Evolutionary conservation across 164 flowering plant genomes (phyloP), one percentile per base, ranked within the genome.

Genomic region (Macadamia tetraphylla): DNA sequence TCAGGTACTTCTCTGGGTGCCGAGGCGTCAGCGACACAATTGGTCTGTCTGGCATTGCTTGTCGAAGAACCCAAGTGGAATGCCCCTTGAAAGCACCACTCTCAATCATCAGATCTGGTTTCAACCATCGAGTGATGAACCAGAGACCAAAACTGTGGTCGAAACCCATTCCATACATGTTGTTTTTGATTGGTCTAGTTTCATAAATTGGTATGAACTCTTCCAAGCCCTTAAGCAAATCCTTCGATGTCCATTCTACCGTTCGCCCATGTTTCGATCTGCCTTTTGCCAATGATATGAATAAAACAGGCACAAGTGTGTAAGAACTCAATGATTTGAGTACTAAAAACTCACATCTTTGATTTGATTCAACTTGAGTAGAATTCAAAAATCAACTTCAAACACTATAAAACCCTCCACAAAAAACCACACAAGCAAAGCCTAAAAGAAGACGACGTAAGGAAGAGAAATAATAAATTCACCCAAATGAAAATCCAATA

Each of bases 91-190:
- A 95, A 65, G 98, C 98, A 63, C 99, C 99, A 79, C 98, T 92
- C 78, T 95, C 99, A 62, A 95, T 90, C 97, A 95, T 85, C 64
- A 95, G 64, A 52, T 90, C 94, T 35, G 98, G 99, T 77, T 92
- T 86, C 48, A 95, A 80, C 99, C 99, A 90, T 17, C 82, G 80
- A 2, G 98, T 78, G 65, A 95, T 88, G 79, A 95, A 95, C 99
- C 99, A 95, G 62, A 95, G 98, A 64, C 99, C 99, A 71, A 92
- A 95, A 83, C 99, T 95, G 76, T 95, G 99, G 75, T 95, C 99
- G 57, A 95, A 95, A 58, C 99, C 99, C 99, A 95, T 95, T 62
- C 98, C 99, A 77, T 76, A 87, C 93, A 85, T 78, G 81, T 94
- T 94, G 76, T 95, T 90, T 69, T 86, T 89, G 8, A 95, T 95